Conservation (phyloP, 1,284 basidiomycete genomes). For the Irpex lacteus region DNA sequence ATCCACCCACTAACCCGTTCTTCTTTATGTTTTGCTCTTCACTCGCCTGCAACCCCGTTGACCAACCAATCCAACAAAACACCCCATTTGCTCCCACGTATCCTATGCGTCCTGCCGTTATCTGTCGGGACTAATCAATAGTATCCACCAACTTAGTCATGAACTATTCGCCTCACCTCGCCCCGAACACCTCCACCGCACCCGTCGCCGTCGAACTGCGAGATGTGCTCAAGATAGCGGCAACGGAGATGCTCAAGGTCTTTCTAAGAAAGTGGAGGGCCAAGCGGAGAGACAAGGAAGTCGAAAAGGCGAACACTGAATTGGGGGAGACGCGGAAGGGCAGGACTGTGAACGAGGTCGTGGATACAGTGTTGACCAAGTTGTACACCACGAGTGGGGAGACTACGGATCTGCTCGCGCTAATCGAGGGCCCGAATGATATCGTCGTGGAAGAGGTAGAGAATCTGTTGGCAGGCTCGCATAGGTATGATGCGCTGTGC, state of each 20-base stretch:
- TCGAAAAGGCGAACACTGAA: conserved; percentile 13
- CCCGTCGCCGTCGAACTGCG: conserved; percentile 66
- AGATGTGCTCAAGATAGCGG: conserved; percentile 54
- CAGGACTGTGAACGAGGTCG: conserved; percentile 45
- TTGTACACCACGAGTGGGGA: conserved; percentile 61
- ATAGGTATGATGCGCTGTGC: conserved; percentile 64
- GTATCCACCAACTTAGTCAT: conserved; percentile 84
- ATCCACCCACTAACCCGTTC: not conserved
- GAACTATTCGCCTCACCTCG: conserved; percentile 84
- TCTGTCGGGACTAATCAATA: conserved; percentile 60
- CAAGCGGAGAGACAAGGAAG: conserved; percentile 22
- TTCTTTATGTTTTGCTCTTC: conserved; percentile 1
- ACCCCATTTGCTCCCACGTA: conserved; percentile 20
- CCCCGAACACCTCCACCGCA: conserved; percentile 66
- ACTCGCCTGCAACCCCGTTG: conserved; percentile 22
- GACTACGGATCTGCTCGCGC: conserved; percentile 58
- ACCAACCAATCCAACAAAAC: conserved; percentile 21
- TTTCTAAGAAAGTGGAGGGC: conserved; percentile 55
- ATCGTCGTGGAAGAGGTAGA: conserved; percentile 68
- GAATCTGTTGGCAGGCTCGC: conserved; percentile 46
- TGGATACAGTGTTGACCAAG: conserved; percentile 82
- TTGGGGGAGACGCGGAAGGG: conserved; percentile 21
- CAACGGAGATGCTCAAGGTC: conserved; percentile 63
- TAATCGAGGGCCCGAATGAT: conserved; percentile 59
- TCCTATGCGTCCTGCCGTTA: conserved; percentile 17